Base-by-base conservation (phyloP, 2,329 filamentous ascomycete species). In the Pseudogymnoascus sp. region DNA sequence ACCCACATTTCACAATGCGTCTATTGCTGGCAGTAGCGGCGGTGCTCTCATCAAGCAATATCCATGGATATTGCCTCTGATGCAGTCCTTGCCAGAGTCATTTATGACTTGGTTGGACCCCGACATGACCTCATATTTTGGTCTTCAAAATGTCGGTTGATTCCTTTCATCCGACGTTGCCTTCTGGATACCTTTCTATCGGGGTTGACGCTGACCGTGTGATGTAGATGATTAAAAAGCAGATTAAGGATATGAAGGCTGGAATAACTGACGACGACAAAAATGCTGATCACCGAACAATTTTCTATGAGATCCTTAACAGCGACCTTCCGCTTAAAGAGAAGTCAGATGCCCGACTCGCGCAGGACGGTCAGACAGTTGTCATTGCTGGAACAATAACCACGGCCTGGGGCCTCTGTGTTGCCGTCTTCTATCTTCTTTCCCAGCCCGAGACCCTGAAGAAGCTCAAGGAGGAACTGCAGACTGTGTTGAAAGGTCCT, bases 321-420 rank as follows among this genome's bases (percentile, higher is more conserved):
- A 70, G 68, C 31, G 61, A 70, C n/a, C 70, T 79, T 0, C 73
- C 76, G 1, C 38, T 66, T 1, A 24, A 67, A 3, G 77, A 77
- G 42, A 78, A 77, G 65, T 66, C 69, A 0, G 19, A 68, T 0
- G 26, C 56, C 1, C 70, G 77, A 0, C 66, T 78, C 5, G 66
- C 66, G 6, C 67, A 72, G 7, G 77, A 79, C 19, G 72, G 61
- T 13, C 62, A 66, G 47, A 61, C 69, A n/a, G 44, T 68, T 14
- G 65, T 69, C 0, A 65, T 63, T 1, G 77, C 76, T 2, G 77
- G 75, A 2, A 75, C 73, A 10, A 72, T 76, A 40, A 79, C 76
- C 0, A 74, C 72, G 0, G 70, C 70, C 10, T 72, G 71, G 67
- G 68, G 72, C 0, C 67, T 80, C 16, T 66, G 71, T 2, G 65